Percentiles rank a stretch among this genome's conserved stretches.
phyloP scores from a whole-genome alignment of 2,329 filamentous ascomycete genomes.

The Capronia coronata region DNA sequence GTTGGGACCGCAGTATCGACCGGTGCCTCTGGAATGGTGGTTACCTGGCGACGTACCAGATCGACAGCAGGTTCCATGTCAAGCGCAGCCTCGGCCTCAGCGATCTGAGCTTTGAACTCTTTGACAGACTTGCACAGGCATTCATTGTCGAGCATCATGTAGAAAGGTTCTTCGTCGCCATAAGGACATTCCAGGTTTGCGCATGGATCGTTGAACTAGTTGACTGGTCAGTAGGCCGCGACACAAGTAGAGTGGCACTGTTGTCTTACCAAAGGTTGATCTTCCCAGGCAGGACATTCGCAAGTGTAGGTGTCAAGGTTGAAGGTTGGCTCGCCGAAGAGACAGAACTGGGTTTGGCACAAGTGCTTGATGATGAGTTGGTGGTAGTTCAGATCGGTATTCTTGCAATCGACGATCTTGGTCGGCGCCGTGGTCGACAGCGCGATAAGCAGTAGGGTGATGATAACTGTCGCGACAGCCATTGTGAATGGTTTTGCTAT shows the following conservation, averaged over 20 bases:
- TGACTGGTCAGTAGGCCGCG: background rate
- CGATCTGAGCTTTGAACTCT: constrained; percentile 5
- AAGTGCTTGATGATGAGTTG: constrained; percentile 7
- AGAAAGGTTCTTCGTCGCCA: constrained; percentile 12
- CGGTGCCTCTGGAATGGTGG: constrained; percentile 1
- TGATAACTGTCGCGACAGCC: constrained; percentile 1
- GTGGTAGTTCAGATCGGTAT: background rate
- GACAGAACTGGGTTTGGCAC: constrained; percentile 13
- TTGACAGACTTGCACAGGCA: constrained; percentile 15
- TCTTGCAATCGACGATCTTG: constrained; percentile 5
- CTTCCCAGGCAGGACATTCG: constrained; percentile 10
- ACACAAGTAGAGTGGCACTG: background rate
- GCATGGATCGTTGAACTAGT: constrained; percentile 15
- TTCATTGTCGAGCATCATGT: constrained; percentile 12
- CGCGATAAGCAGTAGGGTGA: constrained; percentile 4
- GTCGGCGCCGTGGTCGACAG: constrained; percentile 12
- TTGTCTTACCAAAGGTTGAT: constrained; percentile 5
- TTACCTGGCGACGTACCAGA: constrained; percentile 13
- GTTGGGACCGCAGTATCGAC: constrained; percentile 14
- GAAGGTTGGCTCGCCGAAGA: constrained; percentile 12
- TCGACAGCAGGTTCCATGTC: constrained; percentile 2
- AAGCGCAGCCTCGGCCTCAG: constrained; percentile 1
- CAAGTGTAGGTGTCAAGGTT: constrained; percentile 7
- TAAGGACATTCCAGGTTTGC: constrained; percentile 5
- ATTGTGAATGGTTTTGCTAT: background rate